Evolutionary conservation across 495 filamentous ascomycete genomes (phyloP).

Genomic region (Penicillium desertorum): DNA sequence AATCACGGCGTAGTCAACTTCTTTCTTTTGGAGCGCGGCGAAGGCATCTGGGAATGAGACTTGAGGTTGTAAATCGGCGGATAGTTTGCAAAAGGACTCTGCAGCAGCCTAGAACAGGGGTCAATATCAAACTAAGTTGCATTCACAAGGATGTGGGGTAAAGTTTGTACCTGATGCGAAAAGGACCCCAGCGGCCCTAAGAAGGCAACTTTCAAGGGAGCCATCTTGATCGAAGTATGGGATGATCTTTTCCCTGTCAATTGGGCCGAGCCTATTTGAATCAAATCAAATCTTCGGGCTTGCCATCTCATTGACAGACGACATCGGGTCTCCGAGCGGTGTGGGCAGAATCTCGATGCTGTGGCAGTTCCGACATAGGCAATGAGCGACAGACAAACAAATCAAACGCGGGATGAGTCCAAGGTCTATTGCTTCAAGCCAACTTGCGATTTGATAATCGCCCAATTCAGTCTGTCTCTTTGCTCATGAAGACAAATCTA

Average conservation of each 20-base stretch:
- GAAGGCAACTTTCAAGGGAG: slow-evolving; percentile 61
- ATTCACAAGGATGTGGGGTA: slow-evolving; percentile 12
- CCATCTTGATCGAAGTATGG: slow-evolving; percentile 15
- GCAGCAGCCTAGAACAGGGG: slow-evolving; percentile 59
- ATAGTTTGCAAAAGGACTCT: slow-evolving; percentile 53
- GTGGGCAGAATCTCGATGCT: slow-evolving; percentile 6
- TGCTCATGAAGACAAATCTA: slow-evolving; percentile 19
- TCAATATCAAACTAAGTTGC: slow-evolving; percentile 16
- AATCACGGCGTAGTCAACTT: slow-evolving; percentile 71
- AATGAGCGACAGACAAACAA: slow-evolving; percentile 31
- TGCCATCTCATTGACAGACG: slow-evolving; percentile 8
- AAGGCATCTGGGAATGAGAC: slow-evolving; percentile 72
- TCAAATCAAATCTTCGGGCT: not conserved
- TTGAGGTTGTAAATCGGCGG: slow-evolving; percentile 56
- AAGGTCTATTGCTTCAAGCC: not conserved
- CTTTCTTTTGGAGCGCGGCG: slow-evolving; percentile 64
- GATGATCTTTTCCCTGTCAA: not conserved
- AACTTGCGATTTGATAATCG: not conserved
- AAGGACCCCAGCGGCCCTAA: slow-evolving; percentile 84
- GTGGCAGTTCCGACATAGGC: slow-evolving; percentile 1
- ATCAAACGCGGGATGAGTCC: slow-evolving; percentile 29
- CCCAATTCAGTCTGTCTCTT: not conserved
- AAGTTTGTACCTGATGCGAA: slow-evolving; percentile 76
- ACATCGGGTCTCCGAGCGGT: slow-evolving; percentile 23
- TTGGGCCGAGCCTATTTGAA: not conserved